A percentile compares a stretch with the other conserved stretches of the same genome.
These are phyloP conservation scores for Aspergillus brasiliensis DNA, from an alignment of 2,329 filamentous ascomycete species.

Conservation along the genomic window DNA sequence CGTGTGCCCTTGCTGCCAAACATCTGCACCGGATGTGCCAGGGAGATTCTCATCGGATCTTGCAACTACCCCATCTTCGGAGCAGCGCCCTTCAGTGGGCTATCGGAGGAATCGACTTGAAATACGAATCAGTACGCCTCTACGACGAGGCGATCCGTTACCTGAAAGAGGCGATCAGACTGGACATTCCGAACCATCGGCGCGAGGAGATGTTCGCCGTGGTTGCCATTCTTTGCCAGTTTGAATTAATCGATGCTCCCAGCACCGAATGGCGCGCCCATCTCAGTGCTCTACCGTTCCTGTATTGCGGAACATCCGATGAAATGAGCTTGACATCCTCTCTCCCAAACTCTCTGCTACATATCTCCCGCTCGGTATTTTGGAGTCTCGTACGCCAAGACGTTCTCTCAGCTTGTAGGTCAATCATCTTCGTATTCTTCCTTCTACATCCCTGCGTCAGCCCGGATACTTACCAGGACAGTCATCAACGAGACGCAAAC, in stretches of 20 bases:
- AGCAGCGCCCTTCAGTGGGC: neutral
- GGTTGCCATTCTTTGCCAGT: slow-evolving; percentile 21
- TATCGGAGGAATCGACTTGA: slow-evolving; percentile 14
- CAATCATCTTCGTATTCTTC: no score
- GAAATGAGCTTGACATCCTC: neutral
- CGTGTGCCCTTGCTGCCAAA: slow-evolving; percentile 32
- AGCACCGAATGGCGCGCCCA: slow-evolving; percentile 20
- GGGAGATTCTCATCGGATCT: neutral
- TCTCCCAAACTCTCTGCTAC: neutral
- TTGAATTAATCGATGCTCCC: slow-evolving; percentile 21
- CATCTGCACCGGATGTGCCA: slow-evolving; percentile 20
- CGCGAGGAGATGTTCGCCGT: slow-evolving; percentile 21
- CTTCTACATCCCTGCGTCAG: no score
- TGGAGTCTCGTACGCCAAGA: slow-evolving; percentile 24
- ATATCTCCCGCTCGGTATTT: slow-evolving; percentile 16
- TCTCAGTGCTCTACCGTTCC: slow-evolving; percentile 17
- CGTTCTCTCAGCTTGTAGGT: slow-evolving; percentile 22
- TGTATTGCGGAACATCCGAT: neutral
- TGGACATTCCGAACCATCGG: slow-evolving; percentile 8
- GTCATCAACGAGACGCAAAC: slow-evolving; percentile 22
- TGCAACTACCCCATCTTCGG: neutral
- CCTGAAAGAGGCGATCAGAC: slow-evolving; percentile 14
- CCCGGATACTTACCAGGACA: neutral
- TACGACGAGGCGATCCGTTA: slow-evolving; percentile 22
- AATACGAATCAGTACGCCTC: slow-evolving; percentile 18